These are phyloP conservation scores for Periconia digitata DNA, from an alignment of 2,329 filamentous ascomycete species.

Conservation along the genomic window DNA sequence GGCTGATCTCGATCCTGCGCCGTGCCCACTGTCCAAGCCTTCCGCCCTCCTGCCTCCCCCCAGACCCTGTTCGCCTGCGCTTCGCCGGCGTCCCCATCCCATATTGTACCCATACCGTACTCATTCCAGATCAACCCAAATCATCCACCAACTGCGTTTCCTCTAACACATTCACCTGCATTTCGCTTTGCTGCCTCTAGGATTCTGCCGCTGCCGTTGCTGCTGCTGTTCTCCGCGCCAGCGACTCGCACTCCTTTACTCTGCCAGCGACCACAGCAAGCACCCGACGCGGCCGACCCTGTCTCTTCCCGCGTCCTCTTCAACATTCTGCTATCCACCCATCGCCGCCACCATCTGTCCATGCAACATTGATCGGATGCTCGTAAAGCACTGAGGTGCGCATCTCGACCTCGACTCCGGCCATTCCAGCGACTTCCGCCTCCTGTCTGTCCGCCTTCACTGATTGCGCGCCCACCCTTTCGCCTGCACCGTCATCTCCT, in stretches of 20 bases:
- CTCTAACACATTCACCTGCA: constrained; percentile 1
- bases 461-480: constrained; percentile 17
- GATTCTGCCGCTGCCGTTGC: neutral
- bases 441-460: constrained; percentile 8
- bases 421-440: constrained; percentile 17
- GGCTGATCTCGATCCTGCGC: constrained; percentile 13
- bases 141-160: constrained; percentile 4
- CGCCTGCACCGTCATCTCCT: constrained; percentile 7
- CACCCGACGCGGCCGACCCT: constrained; percentile 8
- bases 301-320: constrained; percentile 9
- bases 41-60: constrained; percentile 9
- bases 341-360: constrained; percentile 30
- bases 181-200: constrained; percentile 5
- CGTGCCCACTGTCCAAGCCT: constrained; percentile 13
- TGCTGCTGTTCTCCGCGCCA: neutral
- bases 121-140: constrained; percentile 3
- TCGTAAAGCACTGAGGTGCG: constrained; percentile 29
- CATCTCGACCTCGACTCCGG: constrained; percentile 15
- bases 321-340: constrained; percentile 16
- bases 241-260: neutral
- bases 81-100: constrained; percentile 5
- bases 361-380: constrained; percentile 31
- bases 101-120: constrained; percentile 15
- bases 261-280: constrained; percentile 13
- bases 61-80: constrained; percentile 20